Percentiles rank a stretch among this genome's conserved stretches.
phyloP scores from a whole-genome alignment of 2,329 filamentous ascomycete genomes.

The Catunica adiposa region DNA sequence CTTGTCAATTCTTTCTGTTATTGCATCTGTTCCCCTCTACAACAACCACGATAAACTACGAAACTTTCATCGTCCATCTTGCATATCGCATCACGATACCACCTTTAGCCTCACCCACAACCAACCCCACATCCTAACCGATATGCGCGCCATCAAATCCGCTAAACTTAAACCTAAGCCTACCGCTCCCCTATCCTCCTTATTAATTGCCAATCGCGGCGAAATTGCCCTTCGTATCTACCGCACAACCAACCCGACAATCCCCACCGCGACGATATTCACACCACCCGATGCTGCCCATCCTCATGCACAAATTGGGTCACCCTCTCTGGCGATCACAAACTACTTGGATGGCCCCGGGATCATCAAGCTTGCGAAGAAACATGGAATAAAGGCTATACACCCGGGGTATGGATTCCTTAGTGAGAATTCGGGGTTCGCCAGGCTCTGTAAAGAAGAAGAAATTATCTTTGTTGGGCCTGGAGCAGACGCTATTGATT shows the following conservation, averaged over 20 bases:
- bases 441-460: slow-evolving; percentile 70
- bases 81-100: neutral
- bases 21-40: too few relatives aligned
- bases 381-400: slow-evolving; percentile 73
- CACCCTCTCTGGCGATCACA: slow-evolving; percentile 51
- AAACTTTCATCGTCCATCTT: too few relatives aligned
- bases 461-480: slow-evolving; percentile 92
- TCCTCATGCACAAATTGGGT: slow-evolving; percentile 76
- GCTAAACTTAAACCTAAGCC: neutral
- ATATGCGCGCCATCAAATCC: neutral
- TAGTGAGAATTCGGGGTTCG: slow-evolving; percentile 85
- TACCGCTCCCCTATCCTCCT: slow-evolving; percentile 48
- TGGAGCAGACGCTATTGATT: slow-evolving; percentile 61
- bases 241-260: slow-evolving; percentile 74
- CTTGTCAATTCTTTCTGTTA: too few relatives aligned
- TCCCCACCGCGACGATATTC: slow-evolving; percentile 85
- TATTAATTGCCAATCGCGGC: slow-evolving; percentile 90
- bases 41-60: neutral
- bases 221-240: slow-evolving; percentile 93
- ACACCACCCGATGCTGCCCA: slow-evolving; percentile 77
- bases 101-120: neutral
- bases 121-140: neutral
- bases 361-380: slow-evolving; percentile 76
- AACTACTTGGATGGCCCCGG: slow-evolving; percentile 86
- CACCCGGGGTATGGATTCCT: slow-evolving; percentile 95